Base-by-base conservation (phyloP, 257 asterid genomes). In the Nicotiana obtusifolia region DNA sequence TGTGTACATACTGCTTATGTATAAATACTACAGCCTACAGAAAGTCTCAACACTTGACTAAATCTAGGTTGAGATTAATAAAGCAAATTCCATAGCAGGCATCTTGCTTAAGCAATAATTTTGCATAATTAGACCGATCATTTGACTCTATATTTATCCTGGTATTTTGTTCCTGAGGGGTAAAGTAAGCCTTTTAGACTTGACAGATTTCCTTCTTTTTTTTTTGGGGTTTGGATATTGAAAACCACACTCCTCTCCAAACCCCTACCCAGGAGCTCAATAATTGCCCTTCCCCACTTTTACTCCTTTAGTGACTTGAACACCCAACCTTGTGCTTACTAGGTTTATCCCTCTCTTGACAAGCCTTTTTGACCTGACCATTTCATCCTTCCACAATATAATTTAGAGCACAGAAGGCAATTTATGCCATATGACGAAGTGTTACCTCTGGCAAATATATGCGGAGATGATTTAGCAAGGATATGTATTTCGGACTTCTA, bases 391-490 rank as follows among this genome's bases (percentile, higher is more conserved):
- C 41, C 79, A 73, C 49, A 73, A 22, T 24, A 47, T 47, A 73
- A 73, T 10, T 47, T 49, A 49, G 41, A 73, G 61, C 61, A 47
- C 61, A 73, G 79, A 73, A 47, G 62, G 49, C 24, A 73, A 24
- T 22, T 44, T 47, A 73, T 73, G 22, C 33, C 24, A 26, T 47
- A 47, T 47, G 41, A 47, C 20, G 2, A 73, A 24, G 61, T 47
- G 85, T 84, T 90, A 96, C 99, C 99, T 96, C 99, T 41, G 99
- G 99, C 86, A 95, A 90, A 85, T 94, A 94, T 83, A 95, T 91
- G 16, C 99, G 97, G 22, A 95, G 93, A 88, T 95, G 99, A 87
- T 96, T 96, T 84, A 95, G 97, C 91, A 94, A 86, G 49, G 99
- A 95, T 71, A 91, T 93, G 84, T 94, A 94, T 76, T 94, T 95